Base-by-base conservation (phyloP, 2,329 filamentous ascomycete genomes). In the Coniochaeta prunicola region DNA sequence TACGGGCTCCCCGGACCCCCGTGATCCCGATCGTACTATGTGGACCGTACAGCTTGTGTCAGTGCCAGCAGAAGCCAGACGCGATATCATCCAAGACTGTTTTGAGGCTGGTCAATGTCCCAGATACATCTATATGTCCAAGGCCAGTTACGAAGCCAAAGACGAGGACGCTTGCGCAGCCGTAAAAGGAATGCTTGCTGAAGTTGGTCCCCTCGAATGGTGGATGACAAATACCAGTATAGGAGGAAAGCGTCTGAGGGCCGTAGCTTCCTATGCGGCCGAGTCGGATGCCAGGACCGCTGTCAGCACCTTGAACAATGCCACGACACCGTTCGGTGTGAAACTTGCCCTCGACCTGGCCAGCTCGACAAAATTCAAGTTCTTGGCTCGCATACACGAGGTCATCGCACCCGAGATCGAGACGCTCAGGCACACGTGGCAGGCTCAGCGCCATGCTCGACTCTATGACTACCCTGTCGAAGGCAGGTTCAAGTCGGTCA, bases 401-500 rank as follows among this genome's bases (percentile, higher is more conserved):
- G n/a, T 21, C 38, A 24, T 42, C 21, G 38, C 17, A 6, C 12
- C 38, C 4, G 38, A 42, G 19, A 19, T 42, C 21, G 2, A 42
- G 10, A n/a, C 5, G 3, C 38, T 42, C 9, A 42, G 10, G n/a
- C 5, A 17, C 17, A 42, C 4, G 13, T 42, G 38, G 38, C 17
- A 15, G 38, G 10, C 17, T 19, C n/a, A 21, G 38, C 3, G 10
- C 5, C 38, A 21, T 12, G 4, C 21, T 24, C 17, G 10, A 4
- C 10, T 42, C 38, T 42, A 42, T 13, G 38, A 42, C 10, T 42
- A 42, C 19, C 5, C 8, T 42, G 38, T 24, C 6, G n/a, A 42
- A 9, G n/a, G 38, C 4, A 19, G 5, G 15, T 55, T 55, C 53
- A 55, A 24, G 30, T n/a, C 28, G 5, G 2, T 79, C 33, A 74